A percentile compares a stretch with the other conserved stretches of the same genome.
phyloP scores from a whole-genome alignment of 1,284 basidiomycete species.

The Irpex rosettiformis region DNA sequence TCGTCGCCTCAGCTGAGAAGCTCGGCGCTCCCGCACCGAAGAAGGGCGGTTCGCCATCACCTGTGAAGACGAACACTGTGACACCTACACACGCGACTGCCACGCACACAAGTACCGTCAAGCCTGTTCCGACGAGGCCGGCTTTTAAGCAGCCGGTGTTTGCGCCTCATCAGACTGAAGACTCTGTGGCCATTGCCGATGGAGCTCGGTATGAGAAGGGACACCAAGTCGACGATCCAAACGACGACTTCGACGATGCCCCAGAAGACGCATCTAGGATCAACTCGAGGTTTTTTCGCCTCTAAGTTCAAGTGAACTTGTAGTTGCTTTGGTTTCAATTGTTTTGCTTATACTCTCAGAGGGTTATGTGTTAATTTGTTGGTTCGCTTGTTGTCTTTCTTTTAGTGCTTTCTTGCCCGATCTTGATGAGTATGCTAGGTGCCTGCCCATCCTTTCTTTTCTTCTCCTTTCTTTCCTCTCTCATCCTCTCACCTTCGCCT shows the following conservation, averaged over 20 bases:
- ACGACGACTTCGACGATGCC: background rate
- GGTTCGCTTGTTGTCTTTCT: background rate
- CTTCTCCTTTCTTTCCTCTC: background rate
- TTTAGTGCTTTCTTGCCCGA: too few relatives aligned
- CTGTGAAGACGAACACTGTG: slow-evolving; percentile 5
- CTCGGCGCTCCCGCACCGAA: slow-evolving; percentile 9
- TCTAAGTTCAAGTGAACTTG: slow-evolving; percentile 11
- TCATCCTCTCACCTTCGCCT: background rate
- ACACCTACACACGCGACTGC: slow-evolving; percentile 4
- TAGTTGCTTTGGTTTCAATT: background rate
- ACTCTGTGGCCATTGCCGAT: slow-evolving; percentile 10
- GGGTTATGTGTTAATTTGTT: background rate
- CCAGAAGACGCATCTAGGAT: slow-evolving; percentile 1
- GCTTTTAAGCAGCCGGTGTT: background rate
- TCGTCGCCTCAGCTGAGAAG: slow-evolving; percentile 19
- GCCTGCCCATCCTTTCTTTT: background rate
- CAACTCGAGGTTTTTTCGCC: slow-evolving; percentile 22
- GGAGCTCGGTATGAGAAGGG: slow-evolving; percentile 12
- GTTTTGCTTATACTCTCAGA: background rate
- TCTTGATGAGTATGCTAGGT: background rate
- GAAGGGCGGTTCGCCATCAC: background rate
- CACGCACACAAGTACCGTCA: background rate
- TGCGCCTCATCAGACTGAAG: slow-evolving; percentile 5
- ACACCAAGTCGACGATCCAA: slow-evolving; percentile 1
- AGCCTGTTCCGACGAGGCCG: background rate